Base-by-base conservation (phyloP, 306 rosid species). In the Medicago truncatula region DNA sequence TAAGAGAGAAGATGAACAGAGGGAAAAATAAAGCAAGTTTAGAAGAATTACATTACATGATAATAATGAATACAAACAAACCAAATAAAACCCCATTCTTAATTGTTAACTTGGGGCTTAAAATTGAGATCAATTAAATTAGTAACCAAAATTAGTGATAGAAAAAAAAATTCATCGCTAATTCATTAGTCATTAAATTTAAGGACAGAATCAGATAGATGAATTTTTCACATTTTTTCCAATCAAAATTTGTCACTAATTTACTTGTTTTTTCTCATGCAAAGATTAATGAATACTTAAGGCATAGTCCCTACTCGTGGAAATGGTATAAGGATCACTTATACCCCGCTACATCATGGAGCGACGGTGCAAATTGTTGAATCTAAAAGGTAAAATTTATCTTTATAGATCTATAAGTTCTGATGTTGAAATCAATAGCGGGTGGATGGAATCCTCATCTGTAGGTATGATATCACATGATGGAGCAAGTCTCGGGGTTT, bases 401-500 rank as follows among this genome's bases (percentile, higher is more conserved):
- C 31, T 28, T 28, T 28, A 28, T 28, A 28, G 31, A 28, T 28
- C 31, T 28, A 28, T 3, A 28, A 28, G 31, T 28, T 28, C 4
- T 4, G 4, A 0, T 34, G 7, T 34, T 5, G 38, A 34, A 5
- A 1, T 34, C 7, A 2, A 6, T 6, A 34, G 38, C 38, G 7
- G 38, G 38, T 34, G 38, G 7, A 34, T 0, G 38, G 7, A 3
- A 34, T 34, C 38, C 38, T 34, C 38, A 34, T 34, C 38, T 3
- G 38, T 34, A 34, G 38, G 7, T 34, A 34, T 3, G 7, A 34
- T 34, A 5, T 34, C 38, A 81, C 78, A 76, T 76, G 73, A 80
- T 66, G 40, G 84, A 58, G 59, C 84, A 83, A 65, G 1, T 0
- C 39, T 72, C 50, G 18, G 40, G 63, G 41, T 3, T 10, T 4